Evolutionary conservation across 2,329 filamentous ascomycete genomes (phyloP).

Genomic region (Aureobasidium sp.): DNA sequence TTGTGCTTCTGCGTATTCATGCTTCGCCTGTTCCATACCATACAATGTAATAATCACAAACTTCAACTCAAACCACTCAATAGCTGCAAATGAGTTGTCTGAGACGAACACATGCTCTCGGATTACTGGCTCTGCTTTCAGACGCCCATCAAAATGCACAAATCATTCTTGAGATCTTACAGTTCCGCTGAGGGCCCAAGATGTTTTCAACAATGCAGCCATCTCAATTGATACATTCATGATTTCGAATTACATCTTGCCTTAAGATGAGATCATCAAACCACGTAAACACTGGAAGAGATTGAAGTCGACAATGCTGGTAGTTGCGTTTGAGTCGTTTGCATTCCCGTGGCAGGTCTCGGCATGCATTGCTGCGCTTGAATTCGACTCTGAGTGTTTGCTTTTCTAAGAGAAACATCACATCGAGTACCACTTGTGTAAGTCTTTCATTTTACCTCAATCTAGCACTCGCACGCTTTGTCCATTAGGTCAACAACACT

Average conservation of each 20-base stretch:
- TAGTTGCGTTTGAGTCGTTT: slow-evolving; percentile 7
- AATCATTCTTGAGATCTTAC: background rate
- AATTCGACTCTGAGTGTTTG: background rate
- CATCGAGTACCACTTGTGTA: background rate
- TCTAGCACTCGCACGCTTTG: background rate
- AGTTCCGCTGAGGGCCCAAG: background rate
- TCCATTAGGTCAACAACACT: background rate
- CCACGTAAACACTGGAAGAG: background rate
- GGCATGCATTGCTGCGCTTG: background rate
- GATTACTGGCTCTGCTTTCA: background rate
- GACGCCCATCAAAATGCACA: background rate
- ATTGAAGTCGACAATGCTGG: background rate
- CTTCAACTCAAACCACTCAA: background rate
- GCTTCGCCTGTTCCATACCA: background rate
- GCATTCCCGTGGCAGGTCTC: background rate
- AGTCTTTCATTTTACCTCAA: background rate
- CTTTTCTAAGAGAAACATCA: background rate
- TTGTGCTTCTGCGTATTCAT: background rate
- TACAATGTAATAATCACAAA: background rate
- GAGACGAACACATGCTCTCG: background rate
- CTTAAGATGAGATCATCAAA: background rate
- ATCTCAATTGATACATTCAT: background rate
- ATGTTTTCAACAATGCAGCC: background rate
- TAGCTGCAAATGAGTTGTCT: background rate
- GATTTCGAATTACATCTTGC: background rate